Base-by-base conservation (phyloP, 2,329 filamentous ascomycete species). In the Monosporascus cannonballus region DNA sequence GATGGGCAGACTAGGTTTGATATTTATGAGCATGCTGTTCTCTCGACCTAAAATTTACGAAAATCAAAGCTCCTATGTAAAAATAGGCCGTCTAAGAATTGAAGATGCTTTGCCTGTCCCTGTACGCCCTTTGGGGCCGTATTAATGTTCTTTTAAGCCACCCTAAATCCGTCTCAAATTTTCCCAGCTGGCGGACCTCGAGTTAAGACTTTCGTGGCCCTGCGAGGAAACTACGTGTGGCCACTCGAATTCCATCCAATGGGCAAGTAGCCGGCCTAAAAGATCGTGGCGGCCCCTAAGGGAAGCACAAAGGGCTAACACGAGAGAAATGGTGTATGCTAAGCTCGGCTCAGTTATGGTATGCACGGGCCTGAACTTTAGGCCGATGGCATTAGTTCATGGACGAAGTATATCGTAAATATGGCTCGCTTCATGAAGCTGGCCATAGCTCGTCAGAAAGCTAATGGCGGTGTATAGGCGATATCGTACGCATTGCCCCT, bases 241-340 rank as follows among this genome's bases (percentile, higher is more conserved):
- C 22, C 42, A 15, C 50, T 59, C 7, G 56, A 48, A 46, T 57
- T 62, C 11, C 60, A 62, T 30, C 59, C 55, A 17, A 46, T 62
- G 17, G 51, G 57, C 36, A 59, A 61, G 36, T 61, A 57, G 41
- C 59, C 60, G 2, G 60, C 56, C 6, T 57, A 59, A 4, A 53
- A 46, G 17, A 42, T 61, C 3, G 56, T 59, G 22, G 59, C 57
- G 6, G 39, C 59, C 18, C 56, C 57, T n/a, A 52, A 62, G 39
- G 58, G 59, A 44, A 49, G 52, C 47, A 24, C 1, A 18, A 24
- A 45, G 11, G 17, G 15, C 22, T 44, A 17, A 14, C 22, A 45
- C 15, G 17, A 15, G 11, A 17, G 17, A 14, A 47, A 18, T 17
- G 3, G 8, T 41, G 9, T 41, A 20, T 3, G 41, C 51, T 55